A percentile compares a stretch with the other conserved stretches of the same genome.
Conservation (phyloP, 768 basidiomycete genomes). For the Auricularia heimuer region DNA sequence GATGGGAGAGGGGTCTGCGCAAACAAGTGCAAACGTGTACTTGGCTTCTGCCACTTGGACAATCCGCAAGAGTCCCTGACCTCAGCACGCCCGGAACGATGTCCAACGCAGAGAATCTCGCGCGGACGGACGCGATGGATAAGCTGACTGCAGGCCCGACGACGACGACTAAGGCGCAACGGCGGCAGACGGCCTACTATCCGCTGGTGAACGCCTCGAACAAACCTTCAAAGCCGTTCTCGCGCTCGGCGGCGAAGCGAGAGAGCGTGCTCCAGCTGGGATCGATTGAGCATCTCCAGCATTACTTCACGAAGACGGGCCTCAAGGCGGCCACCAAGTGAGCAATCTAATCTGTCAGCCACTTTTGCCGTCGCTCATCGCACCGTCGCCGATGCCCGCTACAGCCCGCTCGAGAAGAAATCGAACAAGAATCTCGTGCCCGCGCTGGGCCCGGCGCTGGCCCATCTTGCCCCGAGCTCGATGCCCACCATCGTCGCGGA, state of each 20-base stretch:
- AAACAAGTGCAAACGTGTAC: not conserved
- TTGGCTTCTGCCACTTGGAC: not conserved
- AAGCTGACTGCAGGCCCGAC: not conserved
- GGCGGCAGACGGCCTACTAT: constrained; percentile 69
- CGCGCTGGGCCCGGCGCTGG: constrained; percentile 52
- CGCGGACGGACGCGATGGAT: not conserved
- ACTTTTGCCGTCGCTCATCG: not conserved
- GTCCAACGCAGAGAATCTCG: not conserved
- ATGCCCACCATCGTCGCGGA: constrained; percentile 31
- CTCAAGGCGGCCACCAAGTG: constrained; percentile 63
- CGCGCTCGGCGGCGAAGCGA: constrained; percentile 82
- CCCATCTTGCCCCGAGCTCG: constrained; percentile 32
- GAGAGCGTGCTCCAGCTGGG: constrained; percentile 90
- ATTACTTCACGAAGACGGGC: constrained; percentile 88
- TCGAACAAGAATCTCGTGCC: constrained; percentile 58
- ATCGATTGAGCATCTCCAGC: constrained; percentile 93
- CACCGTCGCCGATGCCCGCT: not conserved
- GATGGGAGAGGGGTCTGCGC: not conserved
- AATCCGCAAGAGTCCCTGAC: not conserved
- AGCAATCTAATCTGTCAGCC: constrained; percentile 22
- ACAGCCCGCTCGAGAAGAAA: constrained; percentile 24
- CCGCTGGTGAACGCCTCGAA: constrained; percentile 60
- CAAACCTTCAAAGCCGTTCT: constrained; percentile 78
- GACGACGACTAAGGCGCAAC: constrained; percentile 12
- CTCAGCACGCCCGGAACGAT: not conserved